Conservation (phyloP, 495 filamentous ascomycete genomes). For the Xylaria venustula region DNA sequence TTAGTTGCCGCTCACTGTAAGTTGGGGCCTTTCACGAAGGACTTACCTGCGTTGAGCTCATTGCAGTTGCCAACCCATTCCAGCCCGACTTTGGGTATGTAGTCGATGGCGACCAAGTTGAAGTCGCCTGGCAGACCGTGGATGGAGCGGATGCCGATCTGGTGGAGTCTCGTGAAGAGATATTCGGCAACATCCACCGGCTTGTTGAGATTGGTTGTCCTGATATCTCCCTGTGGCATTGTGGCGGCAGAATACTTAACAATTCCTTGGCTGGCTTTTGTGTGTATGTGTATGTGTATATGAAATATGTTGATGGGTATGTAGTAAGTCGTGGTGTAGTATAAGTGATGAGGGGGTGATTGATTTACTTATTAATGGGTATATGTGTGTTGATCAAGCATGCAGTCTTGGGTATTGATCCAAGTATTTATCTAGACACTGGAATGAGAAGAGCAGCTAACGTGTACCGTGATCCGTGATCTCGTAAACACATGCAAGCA, state of each 20-base stretch:
- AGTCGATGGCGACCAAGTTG: constrained; percentile 69
- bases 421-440: no score
- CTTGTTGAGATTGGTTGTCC: constrained; percentile 38
- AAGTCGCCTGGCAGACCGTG: constrained; percentile 78
- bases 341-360: not conserved
- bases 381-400: no score
- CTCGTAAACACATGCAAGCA: no score
- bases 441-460: no score
- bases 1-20: constrained; percentile 40
- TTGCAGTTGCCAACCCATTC: constrained; percentile 80
- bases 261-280: no score
- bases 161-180: constrained; percentile 65
- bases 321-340: not conserved
- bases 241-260: not conserved
- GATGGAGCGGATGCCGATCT: constrained; percentile 66
- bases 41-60: constrained; percentile 73
- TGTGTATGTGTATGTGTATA: no score
- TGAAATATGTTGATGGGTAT: no score
- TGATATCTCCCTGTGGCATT: constrained; percentile 32
- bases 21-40: not conserved
- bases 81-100: constrained; percentile 59
- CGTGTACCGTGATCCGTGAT: no score
- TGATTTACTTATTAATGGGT: not conserved
- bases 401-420: constrained; percentile 18
- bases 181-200: constrained; percentile 57